Percentiles rank a stretch among this genome's conserved stretches.
Conservation (phyloP, 176 grass and related monocot species). For the Musa troglodytarum region DNA sequence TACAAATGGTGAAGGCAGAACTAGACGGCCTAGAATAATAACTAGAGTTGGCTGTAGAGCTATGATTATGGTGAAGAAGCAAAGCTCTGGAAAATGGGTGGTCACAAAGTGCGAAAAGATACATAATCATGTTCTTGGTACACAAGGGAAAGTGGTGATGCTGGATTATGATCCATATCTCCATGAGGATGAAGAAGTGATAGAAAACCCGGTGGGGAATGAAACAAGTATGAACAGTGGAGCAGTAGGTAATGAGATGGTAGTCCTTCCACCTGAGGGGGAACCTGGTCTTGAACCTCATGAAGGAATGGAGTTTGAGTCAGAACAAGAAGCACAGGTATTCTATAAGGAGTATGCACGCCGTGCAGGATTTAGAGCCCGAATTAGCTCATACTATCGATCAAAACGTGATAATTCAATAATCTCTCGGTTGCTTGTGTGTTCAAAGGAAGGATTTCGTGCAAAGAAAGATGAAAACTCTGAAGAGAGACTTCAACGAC, state of each 20-base stretch:
- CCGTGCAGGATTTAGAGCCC: conserved; percentile 55
- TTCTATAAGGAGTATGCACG: conserved; percentile 73
- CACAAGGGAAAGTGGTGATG: conserved; percentile 27
- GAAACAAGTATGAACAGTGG: conserved; percentile 2
- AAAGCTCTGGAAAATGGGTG: conserved; percentile 26
- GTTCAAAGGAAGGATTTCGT: conserved; percentile 69
- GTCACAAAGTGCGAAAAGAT: conserved; percentile 23
- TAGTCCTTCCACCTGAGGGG: conserved; percentile 15
- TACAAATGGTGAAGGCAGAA: conserved; percentile 5
- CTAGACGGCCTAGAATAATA: conserved; percentile 19
- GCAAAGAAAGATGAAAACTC: conserved; percentile 48
- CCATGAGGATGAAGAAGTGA: conserved; percentile 12
- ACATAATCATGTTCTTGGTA: conserved; percentile 26
- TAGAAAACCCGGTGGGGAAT: conserved; percentile 6
- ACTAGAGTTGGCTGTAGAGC: conserved; percentile 27
- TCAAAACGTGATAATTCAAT: conserved; percentile 56
- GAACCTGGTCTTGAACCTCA: conserved; percentile 38
- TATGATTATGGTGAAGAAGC: conserved; percentile 28
- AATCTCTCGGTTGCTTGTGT: conserved; percentile 67
- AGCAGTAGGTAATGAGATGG: background rate
- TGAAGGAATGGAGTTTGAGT: conserved; percentile 67
- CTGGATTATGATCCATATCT: conserved; percentile 22
- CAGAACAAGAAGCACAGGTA: conserved; percentile 52
- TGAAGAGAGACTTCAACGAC: conserved; percentile 29
- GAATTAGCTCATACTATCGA: conserved; percentile 62